Evolutionary conservation across 345 rosid genomes (phyloP).

Genomic region (Eucalyptus urophylla): DNA sequence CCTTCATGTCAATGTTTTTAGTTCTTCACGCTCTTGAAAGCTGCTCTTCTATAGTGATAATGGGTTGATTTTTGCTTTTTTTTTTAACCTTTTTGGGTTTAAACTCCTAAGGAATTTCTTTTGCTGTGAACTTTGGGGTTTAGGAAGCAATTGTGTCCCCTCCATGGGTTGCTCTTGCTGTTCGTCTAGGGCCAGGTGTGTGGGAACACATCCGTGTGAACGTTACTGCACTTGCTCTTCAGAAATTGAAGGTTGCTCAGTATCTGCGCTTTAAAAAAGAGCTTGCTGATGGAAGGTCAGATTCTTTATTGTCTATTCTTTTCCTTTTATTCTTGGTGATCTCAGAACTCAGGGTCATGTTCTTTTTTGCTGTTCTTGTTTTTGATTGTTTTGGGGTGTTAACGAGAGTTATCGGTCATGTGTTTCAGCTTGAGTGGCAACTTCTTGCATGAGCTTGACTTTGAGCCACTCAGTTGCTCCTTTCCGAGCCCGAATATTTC

Average conservation of each 20-base stretch:
- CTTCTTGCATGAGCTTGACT: constrained; percentile 81
- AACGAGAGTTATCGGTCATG: neutral
- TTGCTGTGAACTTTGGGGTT: neutral
- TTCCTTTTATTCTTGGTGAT: too few relatives aligned
- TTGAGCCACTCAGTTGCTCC: constrained; percentile 78
- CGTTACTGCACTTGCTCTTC: constrained; percentile 67
- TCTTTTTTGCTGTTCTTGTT: neutral
- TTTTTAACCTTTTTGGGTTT: neutral
- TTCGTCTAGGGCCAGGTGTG: constrained; percentile 94
- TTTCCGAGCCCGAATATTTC: constrained; percentile 82
- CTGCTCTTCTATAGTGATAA: neutral
- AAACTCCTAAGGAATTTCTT: constrained; percentile 26
- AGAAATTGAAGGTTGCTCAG: constrained; percentile 63
- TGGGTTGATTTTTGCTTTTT: neutral
- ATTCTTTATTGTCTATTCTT: neutral
- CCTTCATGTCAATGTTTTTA: neutral
- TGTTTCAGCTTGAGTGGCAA: constrained; percentile 48
- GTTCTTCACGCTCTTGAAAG: neutral
- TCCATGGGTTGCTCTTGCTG: constrained; percentile 90
- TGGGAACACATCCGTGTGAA: constrained; percentile 87
- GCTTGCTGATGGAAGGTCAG: constrained; percentile 82
- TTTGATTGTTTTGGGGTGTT: neutral
- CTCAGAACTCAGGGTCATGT: neutral
- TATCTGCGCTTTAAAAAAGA: constrained; percentile 88
- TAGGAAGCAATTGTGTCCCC: constrained; percentile 89